Evolutionary conservation across 1,139 yeast species (phyloP).

Genomic region (Spencermartinsiella ligniputridi): DNA sequence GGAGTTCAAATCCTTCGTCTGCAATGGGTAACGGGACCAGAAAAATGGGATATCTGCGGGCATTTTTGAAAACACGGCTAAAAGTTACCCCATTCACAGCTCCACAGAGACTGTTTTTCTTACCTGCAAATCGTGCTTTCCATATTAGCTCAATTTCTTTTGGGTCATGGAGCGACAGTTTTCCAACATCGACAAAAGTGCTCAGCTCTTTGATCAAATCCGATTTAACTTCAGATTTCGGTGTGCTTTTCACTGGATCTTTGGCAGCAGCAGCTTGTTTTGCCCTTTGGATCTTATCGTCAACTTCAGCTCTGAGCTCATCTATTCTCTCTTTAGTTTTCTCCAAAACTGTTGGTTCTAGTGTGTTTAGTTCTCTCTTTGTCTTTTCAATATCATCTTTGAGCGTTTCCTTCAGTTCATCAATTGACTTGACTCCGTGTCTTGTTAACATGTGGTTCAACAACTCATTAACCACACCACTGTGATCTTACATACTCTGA

Average conservation of each 20-base stretch:
- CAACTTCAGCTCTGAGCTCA: too few relatives aligned
- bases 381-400: constrained; percentile 57
- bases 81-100: constrained; percentile 53
- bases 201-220: constrained; percentile 58
- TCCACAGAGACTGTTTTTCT: constrained; percentile 63
- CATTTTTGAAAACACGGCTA: constrained; percentile 57
- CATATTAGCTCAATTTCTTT: constrained; percentile 78
- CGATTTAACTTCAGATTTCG: constrained; percentile 6
- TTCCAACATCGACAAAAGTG: constrained; percentile 66
- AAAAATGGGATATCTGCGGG: constrained; percentile 65
- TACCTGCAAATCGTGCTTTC: constrained; percentile 76
- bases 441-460: too few relatives aligned
- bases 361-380: constrained; percentile 51
- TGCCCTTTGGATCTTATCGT: too few relatives aligned
- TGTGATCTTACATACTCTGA: constrained; percentile 26
- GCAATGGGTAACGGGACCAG: constrained; percentile 42
- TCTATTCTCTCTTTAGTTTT: too few relatives aligned
- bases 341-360: constrained; percentile 53
- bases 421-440: constrained; percentile 46
- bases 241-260: too few relatives aligned
- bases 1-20: constrained; percentile 67
- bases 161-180: constrained; percentile 46
- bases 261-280: too few relatives aligned
- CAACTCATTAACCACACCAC: too few relatives aligned
- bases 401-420: constrained; percentile 59